Evolutionary conservation across 2,329 filamentous ascomycete genomes (phyloP).

Genomic region (Pestalotiopsis sp.): DNA sequence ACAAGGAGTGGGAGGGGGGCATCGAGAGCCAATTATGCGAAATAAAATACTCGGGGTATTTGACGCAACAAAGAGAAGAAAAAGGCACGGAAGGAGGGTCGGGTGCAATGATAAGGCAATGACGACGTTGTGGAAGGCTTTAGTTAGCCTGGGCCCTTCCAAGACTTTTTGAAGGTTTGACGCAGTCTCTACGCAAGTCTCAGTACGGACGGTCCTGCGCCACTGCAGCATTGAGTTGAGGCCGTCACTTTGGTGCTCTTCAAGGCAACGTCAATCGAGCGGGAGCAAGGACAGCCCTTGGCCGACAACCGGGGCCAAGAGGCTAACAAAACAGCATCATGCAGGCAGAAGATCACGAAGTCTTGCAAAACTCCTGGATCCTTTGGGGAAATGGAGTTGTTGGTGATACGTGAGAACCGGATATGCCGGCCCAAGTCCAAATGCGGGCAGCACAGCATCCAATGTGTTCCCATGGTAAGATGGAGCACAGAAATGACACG

Average conservation of each 20-base stretch:
- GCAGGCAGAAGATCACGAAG: too few relatives aligned
- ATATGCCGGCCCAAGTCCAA: background rate
- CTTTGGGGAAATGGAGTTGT: background rate
- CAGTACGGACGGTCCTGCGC: background rate
- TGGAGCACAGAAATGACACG: background rate
- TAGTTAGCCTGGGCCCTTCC: background rate
- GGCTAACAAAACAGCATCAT: too few relatives aligned
- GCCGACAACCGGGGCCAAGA: too few relatives aligned
- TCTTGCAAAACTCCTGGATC: background rate
- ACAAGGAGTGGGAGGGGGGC: background rate
- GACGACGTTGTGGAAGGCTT: conserved; percentile 4
- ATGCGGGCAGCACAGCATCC: background rate
- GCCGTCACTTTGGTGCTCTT: background rate
- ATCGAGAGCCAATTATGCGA: background rate
- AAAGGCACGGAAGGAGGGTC: background rate
- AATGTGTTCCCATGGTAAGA: background rate
- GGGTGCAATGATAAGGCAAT: conserved; percentile 1
- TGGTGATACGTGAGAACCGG: background rate
- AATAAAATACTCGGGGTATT: background rate
- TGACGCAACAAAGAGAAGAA: conserved; percentile 1
- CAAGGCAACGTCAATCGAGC: background rate
- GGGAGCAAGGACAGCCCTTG: background rate
- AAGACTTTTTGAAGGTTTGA: background rate
- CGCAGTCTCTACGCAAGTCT: conserved; percentile 5
- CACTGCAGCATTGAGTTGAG: conserved; percentile 5